Base-by-base conservation (phyloP, 2,329 filamentous ascomycete genomes). In the Hysterium pulicare region DNA sequence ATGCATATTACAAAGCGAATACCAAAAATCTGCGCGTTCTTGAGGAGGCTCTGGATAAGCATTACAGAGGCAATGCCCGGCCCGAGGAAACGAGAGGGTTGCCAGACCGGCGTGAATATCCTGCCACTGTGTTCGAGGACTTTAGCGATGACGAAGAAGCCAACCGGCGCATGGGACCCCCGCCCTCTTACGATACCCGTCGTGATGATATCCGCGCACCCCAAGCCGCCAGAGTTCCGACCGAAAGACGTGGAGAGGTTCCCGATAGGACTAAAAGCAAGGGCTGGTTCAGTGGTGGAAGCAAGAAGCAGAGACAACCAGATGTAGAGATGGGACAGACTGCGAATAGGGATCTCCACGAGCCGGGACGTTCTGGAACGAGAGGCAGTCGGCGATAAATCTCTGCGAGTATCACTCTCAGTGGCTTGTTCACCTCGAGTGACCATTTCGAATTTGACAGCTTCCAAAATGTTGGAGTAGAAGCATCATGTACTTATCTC, bases 1-100 rank as follows among this genome's bases (percentile, higher is more conserved):
- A 93, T 57, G 84, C 85, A 5, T 64, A 81, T 3, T 84, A 84
- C 69, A 83, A 86, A 47, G 83, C 83, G 60, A 93, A 91, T 58
- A 87, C 84, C 16, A 81, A 81, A 55, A 93, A 91, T 54, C 82
- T 86, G 4, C 76, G 84, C 26, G 64, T 87, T 2, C 71, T 88
- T 13, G 85, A 88, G 59, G 70, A 81, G 35, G 75, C 84, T 51
- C 74, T 93, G 41, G 78, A 86, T 33, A 73, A 82, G 50, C 81
- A 84, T 60, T 86, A 86, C 45, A 78, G 79, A 55, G 71, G 72
- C 2, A 56, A 67, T 13, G 50, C 48, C 15, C 35, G 60, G 15
- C 48, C 50, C 2, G 50, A 47, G 17, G 59, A 48, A 11, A 26
- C 53, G 22, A 40, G 51, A 17, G 45, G 47, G 42, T 45, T 54